phyloP scores from a whole-genome alignment of 2,329 filamentous ascomycete genomes.

The Nemania abortiva region DNA sequence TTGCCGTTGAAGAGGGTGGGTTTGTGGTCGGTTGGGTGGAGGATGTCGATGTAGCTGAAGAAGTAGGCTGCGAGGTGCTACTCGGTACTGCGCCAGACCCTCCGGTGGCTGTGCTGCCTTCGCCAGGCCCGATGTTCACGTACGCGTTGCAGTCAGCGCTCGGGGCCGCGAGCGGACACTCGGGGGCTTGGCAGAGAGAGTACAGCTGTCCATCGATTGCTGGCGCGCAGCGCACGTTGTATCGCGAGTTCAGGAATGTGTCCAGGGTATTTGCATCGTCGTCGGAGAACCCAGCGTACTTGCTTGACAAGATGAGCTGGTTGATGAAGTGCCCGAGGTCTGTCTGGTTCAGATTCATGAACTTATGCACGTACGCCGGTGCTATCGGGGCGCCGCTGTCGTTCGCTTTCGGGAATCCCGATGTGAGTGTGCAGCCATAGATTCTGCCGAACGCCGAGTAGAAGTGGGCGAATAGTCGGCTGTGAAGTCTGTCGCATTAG shows the following conservation, averaged over 20 bases:
- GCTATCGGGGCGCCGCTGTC: slow-evolving; percentile 19
- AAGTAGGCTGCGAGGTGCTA: slow-evolving; percentile 6
- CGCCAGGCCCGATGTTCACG: slow-evolving; percentile 19
- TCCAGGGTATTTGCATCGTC: slow-evolving; percentile 18
- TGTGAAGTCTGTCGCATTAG: slow-evolving; percentile 15
- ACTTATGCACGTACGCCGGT: slow-evolving; percentile 28
- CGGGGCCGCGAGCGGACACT: slow-evolving; percentile 26
- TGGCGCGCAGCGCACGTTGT: slow-evolving; percentile 26
- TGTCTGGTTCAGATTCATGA: slow-evolving; percentile 32
- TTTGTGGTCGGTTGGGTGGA: slow-evolving; percentile 7
- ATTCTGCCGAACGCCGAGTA: slow-evolving; percentile 24
- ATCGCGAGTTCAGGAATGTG: slow-evolving; percentile 22
- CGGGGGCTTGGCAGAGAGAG: slow-evolving; percentile 26
- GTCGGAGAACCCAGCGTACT: slow-evolving; percentile 21
- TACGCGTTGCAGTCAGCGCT: slow-evolving; percentile 26
- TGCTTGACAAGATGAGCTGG: slow-evolving; percentile 23
- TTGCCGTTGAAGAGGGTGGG: slow-evolving; percentile 6
- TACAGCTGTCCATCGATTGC: slow-evolving; percentile 20
- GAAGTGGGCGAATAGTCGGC: slow-evolving; percentile 27
- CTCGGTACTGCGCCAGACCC: slow-evolving; percentile 2
- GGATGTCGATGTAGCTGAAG: slow-evolving; percentile 23
- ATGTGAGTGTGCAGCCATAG: slow-evolving; percentile 21
- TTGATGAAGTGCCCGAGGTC: slow-evolving; percentile 25
- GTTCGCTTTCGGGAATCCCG: slow-evolving; percentile 22
- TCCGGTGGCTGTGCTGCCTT: slow-evolving; percentile 8